Conservation (phyloP, 257 asterid species). For the Avicennia marina region DNA sequence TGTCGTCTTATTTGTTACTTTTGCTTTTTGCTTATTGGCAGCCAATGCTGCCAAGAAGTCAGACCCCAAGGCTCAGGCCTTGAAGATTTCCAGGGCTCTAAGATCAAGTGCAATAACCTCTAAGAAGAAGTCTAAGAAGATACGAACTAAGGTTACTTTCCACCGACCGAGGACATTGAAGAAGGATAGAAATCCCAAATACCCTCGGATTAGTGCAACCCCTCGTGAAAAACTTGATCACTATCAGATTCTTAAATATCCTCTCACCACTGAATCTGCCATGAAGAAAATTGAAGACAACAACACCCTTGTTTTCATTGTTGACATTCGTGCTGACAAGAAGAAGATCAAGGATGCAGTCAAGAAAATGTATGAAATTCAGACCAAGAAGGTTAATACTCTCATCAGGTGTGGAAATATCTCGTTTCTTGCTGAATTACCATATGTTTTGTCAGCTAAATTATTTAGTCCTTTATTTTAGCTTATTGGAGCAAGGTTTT, state of each 20-base stretch:
- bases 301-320: conserved; percentile 48
- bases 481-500: no score
- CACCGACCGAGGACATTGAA: conserved; percentile 47
- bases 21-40: no score
- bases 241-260: conserved; percentile 39
- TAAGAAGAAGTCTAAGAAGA: conserved; percentile 40
- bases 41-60: conserved; percentile 33
- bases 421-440: neutral
- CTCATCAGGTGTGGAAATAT: conserved; percentile 34
- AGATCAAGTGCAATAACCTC: conserved; percentile 34
- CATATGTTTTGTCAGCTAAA: neutral
- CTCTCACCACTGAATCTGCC: conserved; percentile 49
- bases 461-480: no score
- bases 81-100: conserved; percentile 48
- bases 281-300: conserved; percentile 56
- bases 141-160: conserved; percentile 46
- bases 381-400: conserved; percentile 44
- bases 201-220: conserved; percentile 48
- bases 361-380: conserved; percentile 50
- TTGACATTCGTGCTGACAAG: conserved; percentile 49
- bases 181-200: conserved; percentile 45
- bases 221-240: conserved; percentile 51
- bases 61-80: conserved; percentile 50
- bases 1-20: no score
- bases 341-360: conserved; percentile 48